Base-by-base conservation (phyloP, 345 rosid species). In the Raphanus sativus region DNA sequence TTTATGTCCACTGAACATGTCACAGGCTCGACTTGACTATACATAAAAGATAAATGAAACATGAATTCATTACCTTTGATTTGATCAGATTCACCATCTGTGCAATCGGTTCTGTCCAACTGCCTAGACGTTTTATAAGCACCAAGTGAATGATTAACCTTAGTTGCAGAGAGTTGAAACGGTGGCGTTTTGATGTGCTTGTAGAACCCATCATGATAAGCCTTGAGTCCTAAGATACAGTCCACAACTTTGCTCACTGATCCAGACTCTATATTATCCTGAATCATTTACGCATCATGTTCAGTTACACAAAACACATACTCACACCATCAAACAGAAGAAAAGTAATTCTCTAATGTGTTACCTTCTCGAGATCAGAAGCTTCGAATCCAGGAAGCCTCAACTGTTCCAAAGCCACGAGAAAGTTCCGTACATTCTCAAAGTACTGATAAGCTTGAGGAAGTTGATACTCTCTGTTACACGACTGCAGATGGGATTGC, bases 321-420 rank as follows among this genome's bases (percentile, higher is more conserved):
- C 7, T 15, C 33, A 71, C 5, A 48, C 52, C 15, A 45, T 45
- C 15, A 42, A 15, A n/a, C 30, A 16, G 63, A 70, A 55, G 6
- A 9, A 42, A 59, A 38, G 1, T 32, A 32, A 26, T n/a, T 50
- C 56, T 45, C 2, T 8, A 4, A 50, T 11, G 56, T 50, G 30
- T 82, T 81, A 90, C 98, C 91, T 91, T 94, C 77, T 88, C 98
- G 17, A 94, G 90, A 89, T 92, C 95, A 78, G 95, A 89, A 83
- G 98, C 98, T 87, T 90, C 97, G 77, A 94, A 94, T 64, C 90
- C 90, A 17, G 95, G 90, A 60, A 94, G 84, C 76, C 84, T 94
- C 79, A 94, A 80, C 60, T 87, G 92, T 72, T 92, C 87, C 21
- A 94, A 71, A 11, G 97, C 92, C 73, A 92, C 87, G 32, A 94